These are phyloP conservation scores for Parachaetomium inaequale DNA, from an alignment of 495 filamentous ascomycete genomes.

Conservation along the genomic window DNA sequence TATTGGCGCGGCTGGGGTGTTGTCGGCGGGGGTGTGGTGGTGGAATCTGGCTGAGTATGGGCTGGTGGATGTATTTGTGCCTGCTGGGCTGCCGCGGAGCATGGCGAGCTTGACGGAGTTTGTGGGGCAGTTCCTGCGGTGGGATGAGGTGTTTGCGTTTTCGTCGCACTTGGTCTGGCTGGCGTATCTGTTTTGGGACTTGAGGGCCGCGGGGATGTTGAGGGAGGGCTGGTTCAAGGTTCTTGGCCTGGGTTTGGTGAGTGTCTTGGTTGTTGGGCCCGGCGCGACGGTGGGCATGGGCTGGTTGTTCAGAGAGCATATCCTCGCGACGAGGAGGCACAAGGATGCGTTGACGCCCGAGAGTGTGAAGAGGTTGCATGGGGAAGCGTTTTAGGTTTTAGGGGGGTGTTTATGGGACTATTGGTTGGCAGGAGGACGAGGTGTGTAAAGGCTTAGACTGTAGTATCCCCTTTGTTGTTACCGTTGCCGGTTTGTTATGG, in stretches of 20 bases:
- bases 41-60: neutral
- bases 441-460: no score
- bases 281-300: constrained; percentile 19
- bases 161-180: constrained; percentile 22
- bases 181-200: constrained; percentile 24
- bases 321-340: constrained; percentile 22
- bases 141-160: constrained; percentile 19
- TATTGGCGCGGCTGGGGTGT: neutral
- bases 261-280: constrained; percentile 15
- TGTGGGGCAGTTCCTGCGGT: constrained; percentile 12
- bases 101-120: neutral
- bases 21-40: constrained; percentile 10
- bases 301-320: constrained; percentile 24
- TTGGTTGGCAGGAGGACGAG: no score
- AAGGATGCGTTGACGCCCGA: constrained; percentile 21
- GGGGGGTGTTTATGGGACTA: neutral
- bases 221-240: constrained; percentile 19
- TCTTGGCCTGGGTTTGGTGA: neutral
- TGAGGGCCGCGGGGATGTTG: constrained; percentile 22
- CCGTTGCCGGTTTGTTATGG: no score
- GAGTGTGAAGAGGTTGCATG: constrained; percentile 14
- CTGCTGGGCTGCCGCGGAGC: neutral
- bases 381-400: neutral
- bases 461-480: no score
- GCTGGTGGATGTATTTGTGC: neutral